Evolutionary conservation across 805 yeast genomes (phyloP), one percentile per base, ranked within the genome.

Genomic region (Metschnikowia lochheadii): DNA sequence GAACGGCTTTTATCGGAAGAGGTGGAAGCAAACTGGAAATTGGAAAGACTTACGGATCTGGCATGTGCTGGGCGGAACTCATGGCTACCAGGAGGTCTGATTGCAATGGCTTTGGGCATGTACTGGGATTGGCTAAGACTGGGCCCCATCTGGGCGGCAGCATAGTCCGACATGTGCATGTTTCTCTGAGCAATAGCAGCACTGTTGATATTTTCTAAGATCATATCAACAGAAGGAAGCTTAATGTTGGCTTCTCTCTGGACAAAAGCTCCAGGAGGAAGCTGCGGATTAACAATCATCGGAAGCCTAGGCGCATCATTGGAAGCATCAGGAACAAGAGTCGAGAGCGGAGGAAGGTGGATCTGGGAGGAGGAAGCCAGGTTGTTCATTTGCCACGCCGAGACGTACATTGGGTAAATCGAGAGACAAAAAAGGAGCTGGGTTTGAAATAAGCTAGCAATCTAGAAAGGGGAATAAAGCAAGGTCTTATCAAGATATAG

Each of bases 171-270:
- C 31, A 42, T 5, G 20, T 34, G 31, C 15, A 33, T 2, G 15
- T 6, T 33, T 6, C 38, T 20, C 23, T 31, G 44, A 3, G 29
- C 31, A n/a, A 42, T 7, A 33, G 13, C 38, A 33, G 45, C 45
- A n/a, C 46, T 39, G 29, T 44, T 35, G 41, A 52, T 52, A 18
- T 44, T 46, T 40, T 40, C 39, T 23, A 52, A 29, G 41, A 54
- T 51, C 37, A 37, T 45, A 48, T 49, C 51, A 26, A 54, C 55
- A 1, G 56, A 54, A 4, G 56, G 56, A 34, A 54, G 55, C 39
- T 46, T 44, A 14, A 41, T 14, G 2, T 26, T n/a, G 11, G 20
- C 1, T 17, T 32, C 10, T 11, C n/a, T 17, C 8, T 33, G n/a
- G 20, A 14, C 15, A 14, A 15, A 29, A 3, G 20, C 8, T 8